Conservation (phyloP, 2,329 filamentous ascomycete genomes). For the Arthrobotrys megalospora region DNA sequence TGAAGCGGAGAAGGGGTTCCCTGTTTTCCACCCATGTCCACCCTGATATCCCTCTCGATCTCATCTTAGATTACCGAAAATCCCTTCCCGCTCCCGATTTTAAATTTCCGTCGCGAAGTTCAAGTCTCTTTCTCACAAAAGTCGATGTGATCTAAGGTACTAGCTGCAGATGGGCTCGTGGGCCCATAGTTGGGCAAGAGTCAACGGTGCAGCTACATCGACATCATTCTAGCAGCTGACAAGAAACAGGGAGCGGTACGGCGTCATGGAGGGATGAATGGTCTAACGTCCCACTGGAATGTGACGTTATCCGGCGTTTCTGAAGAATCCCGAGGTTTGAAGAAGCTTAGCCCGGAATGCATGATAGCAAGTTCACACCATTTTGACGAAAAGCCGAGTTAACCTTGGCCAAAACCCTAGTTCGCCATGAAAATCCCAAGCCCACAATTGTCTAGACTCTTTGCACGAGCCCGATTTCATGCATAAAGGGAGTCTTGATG, state of each 20-base stretch:
- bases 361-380: constrained; percentile 21
- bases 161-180: constrained; percentile 8
- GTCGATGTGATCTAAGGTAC: neutral
- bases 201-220: constrained; percentile 4
- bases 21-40: constrained; percentile 46
- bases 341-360: neutral
- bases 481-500: constrained; percentile 10
- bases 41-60: constrained; percentile 51
- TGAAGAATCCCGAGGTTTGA: constrained; percentile 3
- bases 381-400: constrained; percentile 15
- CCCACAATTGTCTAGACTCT: constrained; percentile 34
- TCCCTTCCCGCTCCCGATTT: constrained; percentile 58
- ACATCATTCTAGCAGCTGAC: constrained; percentile 10
- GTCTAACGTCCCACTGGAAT: constrained; percentile 53
- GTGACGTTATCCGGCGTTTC: constrained; percentile 43
- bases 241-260: constrained; percentile 10
- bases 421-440: constrained; percentile 38
- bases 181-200: neutral
- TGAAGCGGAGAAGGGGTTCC: constrained; percentile 34
- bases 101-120: constrained; percentile 58
- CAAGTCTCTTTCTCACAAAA: neutral
- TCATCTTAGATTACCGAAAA: constrained; percentile 61
- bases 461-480: constrained; percentile 34
- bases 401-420: constrained; percentile 34
- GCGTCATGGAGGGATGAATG: constrained; percentile 1